Percentiles rank a stretch among this genome's conserved stretches.
These are phyloP conservation scores for Lodderomyces parapsilosis DNA, from an alignment of 1,139 yeast genomes.

Conservation along the genomic window DNA sequence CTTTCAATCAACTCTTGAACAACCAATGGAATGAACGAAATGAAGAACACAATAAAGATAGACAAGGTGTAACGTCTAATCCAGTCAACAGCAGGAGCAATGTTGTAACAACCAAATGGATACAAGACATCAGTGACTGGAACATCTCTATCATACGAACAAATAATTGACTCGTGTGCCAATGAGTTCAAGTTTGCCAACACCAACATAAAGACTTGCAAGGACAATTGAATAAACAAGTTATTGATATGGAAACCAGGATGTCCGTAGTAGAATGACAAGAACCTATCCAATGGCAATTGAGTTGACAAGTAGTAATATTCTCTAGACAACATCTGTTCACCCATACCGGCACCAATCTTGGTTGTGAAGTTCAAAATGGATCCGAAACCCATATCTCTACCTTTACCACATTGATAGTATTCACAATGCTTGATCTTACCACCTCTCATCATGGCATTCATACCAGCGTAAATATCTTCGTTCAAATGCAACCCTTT, in stretches of 20 bases:
- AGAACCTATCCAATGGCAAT: conserved; percentile 93
- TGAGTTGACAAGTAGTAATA: conserved; percentile 97
- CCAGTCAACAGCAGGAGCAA: conserved; percentile 92
- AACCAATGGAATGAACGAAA: conserved; percentile 91
- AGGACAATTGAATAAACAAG: conserved; percentile 90
- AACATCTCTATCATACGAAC: conserved; percentile 77
- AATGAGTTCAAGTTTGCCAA: conserved; percentile 88
- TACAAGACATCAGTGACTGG: conserved; percentile 83
- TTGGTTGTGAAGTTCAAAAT: conserved; percentile 97
- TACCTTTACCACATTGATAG: conserved; percentile 99
- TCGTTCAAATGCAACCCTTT: conserved; percentile 98
- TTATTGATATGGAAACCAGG: conserved; percentile 99
- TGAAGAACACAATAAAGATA: conserved; percentile 97
- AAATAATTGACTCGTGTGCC: conserved; percentile 85
- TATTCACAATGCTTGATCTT: conserved; percentile 98
- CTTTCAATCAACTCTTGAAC: conserved; percentile 97
- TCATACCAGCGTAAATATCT: conserved; percentile 99
- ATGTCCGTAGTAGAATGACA: conserved; percentile 97
- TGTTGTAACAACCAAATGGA: conserved; percentile 94
- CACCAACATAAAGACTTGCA: conserved; percentile 89
- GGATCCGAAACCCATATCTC: conserved; percentile 99
- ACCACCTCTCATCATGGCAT: conserved; percentile 96
- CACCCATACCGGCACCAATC: conserved; percentile 99
- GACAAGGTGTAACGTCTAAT: conserved; percentile 95
- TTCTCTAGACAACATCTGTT: conserved; percentile 97